These are phyloP conservation scores for Karstenula rhodostoma DNA, from an alignment of 2,329 filamentous ascomycete genomes.

Conservation along the genomic window DNA sequence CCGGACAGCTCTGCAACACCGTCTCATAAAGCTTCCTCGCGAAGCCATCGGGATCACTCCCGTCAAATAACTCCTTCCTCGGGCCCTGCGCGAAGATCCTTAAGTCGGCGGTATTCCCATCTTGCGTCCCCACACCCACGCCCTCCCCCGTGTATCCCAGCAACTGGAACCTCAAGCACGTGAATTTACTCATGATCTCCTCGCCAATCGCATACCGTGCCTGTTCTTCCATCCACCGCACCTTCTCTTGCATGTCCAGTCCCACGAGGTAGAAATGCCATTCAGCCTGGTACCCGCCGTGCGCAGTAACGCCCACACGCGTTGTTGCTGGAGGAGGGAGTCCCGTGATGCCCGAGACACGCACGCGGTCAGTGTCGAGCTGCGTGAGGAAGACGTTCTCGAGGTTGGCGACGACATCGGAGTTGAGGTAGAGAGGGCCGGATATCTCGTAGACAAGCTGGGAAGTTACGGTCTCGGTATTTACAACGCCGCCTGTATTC, in stretches of 20 bases:
- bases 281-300: conserved; percentile 46
- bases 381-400: conserved; percentile 33
- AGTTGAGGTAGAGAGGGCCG: conserved; percentile 50
- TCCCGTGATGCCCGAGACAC: conserved; percentile 42
- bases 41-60: conserved; percentile 23
- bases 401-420: conserved; percentile 49
- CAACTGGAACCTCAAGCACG: conserved; percentile 34
- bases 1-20: conserved; percentile 28
- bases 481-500: conserved; percentile 38
- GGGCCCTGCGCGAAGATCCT: conserved; percentile 27
- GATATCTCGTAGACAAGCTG: conserved; percentile 55
- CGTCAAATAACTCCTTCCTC: conserved; percentile 24
- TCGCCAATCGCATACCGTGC: conserved; percentile 29
- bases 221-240: conserved; percentile 30
- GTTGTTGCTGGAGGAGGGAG: conserved; percentile 42
- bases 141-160: conserved; percentile 28
- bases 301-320: conserved; percentile 40
- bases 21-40: conserved; percentile 24
- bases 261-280: conserved; percentile 55
- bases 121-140: conserved; percentile 33
- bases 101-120: conserved; percentile 42
- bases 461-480: conserved; percentile 24
- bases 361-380: conserved; percentile 31
- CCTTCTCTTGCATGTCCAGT: conserved; percentile 56
- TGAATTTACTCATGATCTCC: conserved; percentile 29